A percentile compares a stretch with the other conserved stretches of the same genome.
Evolutionary conservation across 768 basidiomycete species (phyloP).

Genomic region (Suillus subaureus): DNA sequence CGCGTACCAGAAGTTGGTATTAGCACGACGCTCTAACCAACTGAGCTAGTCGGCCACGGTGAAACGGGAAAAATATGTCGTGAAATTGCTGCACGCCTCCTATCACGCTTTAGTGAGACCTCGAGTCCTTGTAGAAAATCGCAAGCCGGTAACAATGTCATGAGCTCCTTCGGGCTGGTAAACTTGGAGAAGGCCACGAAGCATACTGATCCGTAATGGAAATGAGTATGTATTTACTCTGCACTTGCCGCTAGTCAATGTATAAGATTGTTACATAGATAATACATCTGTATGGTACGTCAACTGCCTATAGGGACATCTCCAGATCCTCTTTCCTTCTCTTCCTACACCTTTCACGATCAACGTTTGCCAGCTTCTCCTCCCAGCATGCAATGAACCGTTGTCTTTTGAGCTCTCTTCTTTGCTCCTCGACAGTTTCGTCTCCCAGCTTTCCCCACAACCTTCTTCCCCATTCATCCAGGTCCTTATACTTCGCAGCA

Average conservation of each 20-base stretch:
- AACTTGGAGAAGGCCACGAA: no score
- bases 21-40: conserved; percentile 93
- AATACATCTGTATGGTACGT: neutral
- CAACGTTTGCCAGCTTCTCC: conserved; percentile 37
- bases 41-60: conserved; percentile 83
- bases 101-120: neutral
- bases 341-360: conserved; percentile 27
- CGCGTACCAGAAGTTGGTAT: conserved; percentile 44
- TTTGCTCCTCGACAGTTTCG: conserved; percentile 32
- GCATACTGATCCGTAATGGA: no score
- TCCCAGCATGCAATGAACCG: conserved; percentile 44
- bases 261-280: neutral
- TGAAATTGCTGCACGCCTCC: neutral
- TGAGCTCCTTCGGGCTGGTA: no score
- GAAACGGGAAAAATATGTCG: neutral
- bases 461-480: conserved; percentile 46
- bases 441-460: conserved; percentile 44
- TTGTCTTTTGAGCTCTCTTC: conserved; percentile 39
- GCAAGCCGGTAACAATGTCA: no score
- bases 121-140: no score
- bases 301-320: conserved; percentile 23
- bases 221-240: no score
- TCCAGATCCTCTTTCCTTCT: conserved; percentile 23
- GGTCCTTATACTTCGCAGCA: conserved; percentile 44
- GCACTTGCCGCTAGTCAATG: neutral